phyloP scores from a whole-genome alignment of 345 rosid genomes.

The Camelina neglecta region DNA sequence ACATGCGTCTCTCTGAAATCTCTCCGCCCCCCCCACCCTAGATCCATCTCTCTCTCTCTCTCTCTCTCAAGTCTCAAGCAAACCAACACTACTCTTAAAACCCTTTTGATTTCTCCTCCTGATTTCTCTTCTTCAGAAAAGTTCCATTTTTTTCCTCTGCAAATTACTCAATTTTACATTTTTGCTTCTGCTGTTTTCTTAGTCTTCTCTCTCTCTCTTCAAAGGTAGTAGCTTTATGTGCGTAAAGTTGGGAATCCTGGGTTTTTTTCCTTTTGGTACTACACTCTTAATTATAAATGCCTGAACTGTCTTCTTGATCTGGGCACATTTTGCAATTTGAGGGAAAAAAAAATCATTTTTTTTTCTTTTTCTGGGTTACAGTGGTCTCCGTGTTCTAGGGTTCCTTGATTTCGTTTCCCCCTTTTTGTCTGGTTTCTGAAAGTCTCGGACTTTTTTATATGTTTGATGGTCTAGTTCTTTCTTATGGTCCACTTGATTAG shows the following conservation, averaged over 20 bases:
- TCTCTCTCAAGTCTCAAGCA: conserved; percentile 25
- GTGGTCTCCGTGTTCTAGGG: conserved; percentile 38
- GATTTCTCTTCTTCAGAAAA: neutral
- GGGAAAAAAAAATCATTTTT: neutral
- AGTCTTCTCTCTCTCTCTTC: conserved; percentile 16
- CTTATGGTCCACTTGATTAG: conserved; percentile 23
- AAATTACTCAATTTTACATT: conserved; percentile 31
- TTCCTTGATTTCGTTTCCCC: conserved; percentile 29
- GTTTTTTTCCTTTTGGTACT: conserved; percentile 24
- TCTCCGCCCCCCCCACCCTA: conserved; percentile 49
- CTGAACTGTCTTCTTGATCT: conserved; percentile 38
- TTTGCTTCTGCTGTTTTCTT: conserved; percentile 24
- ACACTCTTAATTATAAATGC: conserved; percentile 7
- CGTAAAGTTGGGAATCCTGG: conserved; percentile 24
- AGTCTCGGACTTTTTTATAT: conserved; percentile 20
- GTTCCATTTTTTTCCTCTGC: conserved; percentile 28
- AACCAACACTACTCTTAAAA: conserved; percentile 4
- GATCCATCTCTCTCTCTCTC: conserved; percentile 48
- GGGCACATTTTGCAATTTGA: conserved; percentile 32
- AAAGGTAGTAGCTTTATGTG: conserved; percentile 44
- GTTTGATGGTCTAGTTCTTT: conserved; percentile 18
- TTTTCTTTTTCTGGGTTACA: conserved; percentile 22
- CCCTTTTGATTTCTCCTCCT: conserved; percentile 49
- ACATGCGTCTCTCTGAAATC: conserved; percentile 43
- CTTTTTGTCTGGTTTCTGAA: conserved; percentile 20